Evolutionary conservation across 345 rosid species (phyloP).

Genomic region (Lepidium sativum): DNA sequence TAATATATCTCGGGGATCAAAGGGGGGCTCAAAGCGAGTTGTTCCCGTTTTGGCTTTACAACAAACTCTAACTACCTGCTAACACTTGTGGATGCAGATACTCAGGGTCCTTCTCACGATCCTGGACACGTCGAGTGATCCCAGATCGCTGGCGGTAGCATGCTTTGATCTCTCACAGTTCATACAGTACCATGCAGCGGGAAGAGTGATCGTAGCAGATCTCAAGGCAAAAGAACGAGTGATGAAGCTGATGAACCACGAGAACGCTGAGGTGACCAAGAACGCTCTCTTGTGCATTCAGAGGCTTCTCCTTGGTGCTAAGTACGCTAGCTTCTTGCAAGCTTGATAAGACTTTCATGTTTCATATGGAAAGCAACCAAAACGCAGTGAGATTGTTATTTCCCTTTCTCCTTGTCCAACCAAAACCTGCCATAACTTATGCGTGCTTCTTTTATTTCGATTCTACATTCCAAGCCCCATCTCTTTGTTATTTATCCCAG

Average conservation of each 20-base stretch:
- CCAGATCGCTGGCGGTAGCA: conserved; percentile 82
- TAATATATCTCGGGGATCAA: not conserved
- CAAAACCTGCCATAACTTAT: conserved; percentile 3
- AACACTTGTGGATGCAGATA: conserved; percentile 43
- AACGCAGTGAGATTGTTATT: conserved; percentile 5
- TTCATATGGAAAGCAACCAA: conserved; percentile 11
- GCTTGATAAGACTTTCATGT: conserved; percentile 30
- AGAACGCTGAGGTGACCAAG: conserved; percentile 71
- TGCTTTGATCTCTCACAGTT: conserved; percentile 96
- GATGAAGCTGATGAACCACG: conserved; percentile 86
- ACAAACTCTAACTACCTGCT: not conserved
- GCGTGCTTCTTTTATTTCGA: not conserved
- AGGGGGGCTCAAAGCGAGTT: not conserved
- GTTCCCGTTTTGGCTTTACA: not conserved
- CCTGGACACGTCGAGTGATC: conserved; percentile 79
- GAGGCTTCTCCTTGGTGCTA: conserved; percentile 84
- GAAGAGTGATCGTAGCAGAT: conserved; percentile 70
- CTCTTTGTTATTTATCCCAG: conserved; percentile 17
- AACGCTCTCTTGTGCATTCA: conserved; percentile 72
- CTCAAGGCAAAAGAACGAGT: conserved; percentile 90
- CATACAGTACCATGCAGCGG: conserved; percentile 90
- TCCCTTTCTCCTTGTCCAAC: conserved; percentile 2
- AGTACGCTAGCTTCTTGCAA: conserved; percentile 98
- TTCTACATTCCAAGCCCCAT: conserved; percentile 5
- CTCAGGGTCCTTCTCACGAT: conserved; percentile 86